A percentile compares a stretch with the other conserved stretches of the same genome.
Evolutionary conservation across 371 early-diverging fungal species (phyloP).

Genomic region (Syncephalastrum racemosum): DNA sequence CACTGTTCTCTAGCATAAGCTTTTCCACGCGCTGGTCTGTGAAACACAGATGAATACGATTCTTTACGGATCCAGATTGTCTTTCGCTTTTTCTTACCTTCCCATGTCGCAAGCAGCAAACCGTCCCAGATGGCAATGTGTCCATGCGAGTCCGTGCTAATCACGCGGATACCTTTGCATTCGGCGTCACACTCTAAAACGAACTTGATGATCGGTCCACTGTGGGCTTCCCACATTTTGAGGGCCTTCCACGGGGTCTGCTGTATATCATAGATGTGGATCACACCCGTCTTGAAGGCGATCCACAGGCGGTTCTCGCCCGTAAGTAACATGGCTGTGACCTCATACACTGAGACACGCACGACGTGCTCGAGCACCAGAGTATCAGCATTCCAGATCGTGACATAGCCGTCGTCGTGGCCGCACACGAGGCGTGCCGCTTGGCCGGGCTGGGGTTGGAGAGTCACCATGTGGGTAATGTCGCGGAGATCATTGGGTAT

Average conservation of each 20-base stretch:
- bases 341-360: constrained; percentile 62
- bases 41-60: not conserved
- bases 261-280: constrained; percentile 68
- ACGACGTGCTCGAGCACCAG: constrained; percentile 46
- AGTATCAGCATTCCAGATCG: constrained; percentile 64
- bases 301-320: constrained; percentile 75
- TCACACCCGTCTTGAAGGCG: constrained; percentile 75
- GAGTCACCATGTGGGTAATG: constrained; percentile 57
- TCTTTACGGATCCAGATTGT: not conserved
- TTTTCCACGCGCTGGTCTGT: constrained; percentile 51
- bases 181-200: constrained; percentile 7
- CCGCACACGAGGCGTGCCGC: constrained; percentile 60
- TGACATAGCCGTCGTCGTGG: constrained; percentile 80
- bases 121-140: constrained; percentile 76
- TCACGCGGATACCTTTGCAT: constrained; percentile 25
- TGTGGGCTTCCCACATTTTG: constrained; percentile 73
- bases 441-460: constrained; percentile 29
- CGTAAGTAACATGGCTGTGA: constrained; percentile 61
- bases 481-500: constrained; percentile 55
- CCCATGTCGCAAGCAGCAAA: constrained; percentile 64
- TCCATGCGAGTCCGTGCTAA: constrained; percentile 65
- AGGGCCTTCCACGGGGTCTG: constrained; percentile 55
- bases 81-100: constrained; percentile 43
- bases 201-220: constrained; percentile 54
- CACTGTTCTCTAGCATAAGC: constrained; percentile 56